A percentile compares a stretch with the other conserved stretches of the same genome.
Evolutionary conservation across 768 basidiomycete species (phyloP).

Genomic region (Phaeotremella skinneri): DNA sequence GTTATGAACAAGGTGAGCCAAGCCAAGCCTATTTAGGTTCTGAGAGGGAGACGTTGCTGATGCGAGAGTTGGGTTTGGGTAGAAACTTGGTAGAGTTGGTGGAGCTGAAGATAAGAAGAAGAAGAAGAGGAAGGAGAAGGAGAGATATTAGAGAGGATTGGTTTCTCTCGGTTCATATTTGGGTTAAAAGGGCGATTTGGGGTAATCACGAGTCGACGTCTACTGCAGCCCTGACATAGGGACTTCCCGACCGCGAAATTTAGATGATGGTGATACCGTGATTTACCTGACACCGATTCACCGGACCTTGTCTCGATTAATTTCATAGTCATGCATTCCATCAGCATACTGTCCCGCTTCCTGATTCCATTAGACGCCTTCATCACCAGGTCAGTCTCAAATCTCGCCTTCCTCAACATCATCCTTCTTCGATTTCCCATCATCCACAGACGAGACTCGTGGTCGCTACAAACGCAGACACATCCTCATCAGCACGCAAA

Average conservation of each 20-base stretch:
- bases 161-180: neutral
- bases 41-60: conserved; percentile 8
- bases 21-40: conserved; percentile 1
- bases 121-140: conserved; percentile 47
- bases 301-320: no score
- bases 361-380: neutral
- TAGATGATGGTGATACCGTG: no score
- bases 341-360: no score
- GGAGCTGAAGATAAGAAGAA: conserved; percentile 35
- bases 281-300: no score
- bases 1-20: conserved; percentile 57
- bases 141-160: conserved; percentile 10
- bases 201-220: neutral
- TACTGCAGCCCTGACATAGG: no score
- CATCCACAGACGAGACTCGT: conserved; percentile 17
- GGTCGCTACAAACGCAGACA: conserved; percentile 18
- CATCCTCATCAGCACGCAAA: conserved; percentile 2
- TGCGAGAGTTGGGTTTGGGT: neutral
- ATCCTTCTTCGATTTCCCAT: conserved; percentile 13
- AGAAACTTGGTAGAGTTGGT: conserved; percentile 33
- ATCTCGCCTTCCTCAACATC: conserved; percentile 46
- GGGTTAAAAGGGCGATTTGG: neutral
- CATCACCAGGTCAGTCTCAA: no score
- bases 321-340: no score
- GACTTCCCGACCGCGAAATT: no score